These are phyloP conservation scores for Aspergillus sclerotiicarbonarius DNA, from an alignment of 495 filamentous ascomycete species.

Conservation along the genomic window DNA sequence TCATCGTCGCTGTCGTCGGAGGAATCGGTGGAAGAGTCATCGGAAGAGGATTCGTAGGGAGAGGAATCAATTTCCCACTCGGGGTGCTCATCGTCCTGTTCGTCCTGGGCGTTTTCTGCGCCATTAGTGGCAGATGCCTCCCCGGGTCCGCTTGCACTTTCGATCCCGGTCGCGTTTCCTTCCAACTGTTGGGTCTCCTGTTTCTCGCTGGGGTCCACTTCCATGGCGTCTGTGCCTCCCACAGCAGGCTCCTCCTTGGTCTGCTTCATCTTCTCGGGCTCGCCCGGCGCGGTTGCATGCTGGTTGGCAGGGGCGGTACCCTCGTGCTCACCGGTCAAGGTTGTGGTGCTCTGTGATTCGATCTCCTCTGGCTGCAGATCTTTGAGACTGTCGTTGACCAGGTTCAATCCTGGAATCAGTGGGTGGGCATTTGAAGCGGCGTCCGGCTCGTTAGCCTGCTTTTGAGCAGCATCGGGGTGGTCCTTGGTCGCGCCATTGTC, in stretches of 20 bases:
- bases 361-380: slow-evolving; percentile 17
- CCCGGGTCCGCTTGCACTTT: background rate
- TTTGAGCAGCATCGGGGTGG: slow-evolving; percentile 4
- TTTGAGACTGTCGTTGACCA: slow-evolving; percentile 30
- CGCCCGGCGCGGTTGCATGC: background rate
- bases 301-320: slow-evolving; percentile 3
- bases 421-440: slow-evolving; percentile 18
- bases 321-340: background rate
- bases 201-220: slow-evolving; percentile 28
- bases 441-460: slow-evolving; percentile 9
- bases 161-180: background rate
- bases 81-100: slow-evolving; percentile 58
- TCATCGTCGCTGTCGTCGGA: slow-evolving; percentile 63
- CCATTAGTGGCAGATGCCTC: slow-evolving; percentile 1
- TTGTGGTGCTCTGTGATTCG: slow-evolving; percentile 16
- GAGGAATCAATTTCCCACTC: slow-evolving; percentile 72
- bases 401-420: slow-evolving; percentile 41
- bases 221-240: slow-evolving; percentile 29
- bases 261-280: background rate
- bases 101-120: slow-evolving; percentile 10
- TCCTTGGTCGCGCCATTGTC: background rate
- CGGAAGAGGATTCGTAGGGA: slow-evolving; percentile 56
- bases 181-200: slow-evolving; percentile 10
- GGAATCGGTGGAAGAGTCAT: slow-evolving; percentile 50
- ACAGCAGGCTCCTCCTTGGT: slow-evolving; percentile 10